A percentile compares a stretch with the other conserved stretches of the same genome.
Conservation (phyloP, 345 rosid genomes). For the Lumnitzera littorea region DNA sequence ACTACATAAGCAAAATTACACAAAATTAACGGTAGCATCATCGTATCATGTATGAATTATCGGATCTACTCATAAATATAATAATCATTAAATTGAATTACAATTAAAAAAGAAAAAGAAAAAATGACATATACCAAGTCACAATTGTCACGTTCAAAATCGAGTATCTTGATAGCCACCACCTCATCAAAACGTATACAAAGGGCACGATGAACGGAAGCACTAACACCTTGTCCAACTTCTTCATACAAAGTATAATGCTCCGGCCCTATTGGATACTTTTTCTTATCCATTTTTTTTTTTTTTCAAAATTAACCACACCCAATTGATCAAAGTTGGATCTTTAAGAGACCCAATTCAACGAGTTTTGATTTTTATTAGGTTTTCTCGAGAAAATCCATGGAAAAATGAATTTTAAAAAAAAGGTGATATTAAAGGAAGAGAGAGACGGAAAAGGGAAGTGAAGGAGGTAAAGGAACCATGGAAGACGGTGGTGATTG, state of each 20-base stretch:
- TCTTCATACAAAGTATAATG: constrained; percentile 63
- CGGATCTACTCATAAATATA: too few relatives aligned
- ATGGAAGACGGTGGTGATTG: constrained; percentile 14
- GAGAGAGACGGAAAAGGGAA: too few relatives aligned
- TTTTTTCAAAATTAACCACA: background rate
- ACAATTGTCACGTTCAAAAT: constrained; percentile 83
- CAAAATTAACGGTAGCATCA: background rate
- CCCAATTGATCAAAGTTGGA: too few relatives aligned
- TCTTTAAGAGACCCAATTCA: too few relatives aligned
- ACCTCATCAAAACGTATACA: constrained; percentile 64
- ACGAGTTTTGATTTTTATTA: too few relatives aligned
- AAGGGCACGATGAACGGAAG: constrained; percentile 75
- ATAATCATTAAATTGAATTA: background rate
- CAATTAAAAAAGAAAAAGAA: background rate
- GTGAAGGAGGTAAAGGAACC: too few relatives aligned
- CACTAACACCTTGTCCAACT: constrained; percentile 91
- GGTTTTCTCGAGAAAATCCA: too few relatives aligned
- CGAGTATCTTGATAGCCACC: constrained; percentile 93
- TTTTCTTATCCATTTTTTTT: constrained; percentile 71
- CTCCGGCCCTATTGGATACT: constrained; percentile 84
- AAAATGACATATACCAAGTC: constrained; percentile 56
- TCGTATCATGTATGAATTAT: background rate
- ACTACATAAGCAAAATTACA: background rate
- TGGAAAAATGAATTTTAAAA: too few relatives aligned
- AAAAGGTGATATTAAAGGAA: too few relatives aligned